Evolutionary conservation across 148 eudicot genomes (phyloP), one percentile per base, ranked within the genome.

Genomic region (Bassia scoparia): DNA sequence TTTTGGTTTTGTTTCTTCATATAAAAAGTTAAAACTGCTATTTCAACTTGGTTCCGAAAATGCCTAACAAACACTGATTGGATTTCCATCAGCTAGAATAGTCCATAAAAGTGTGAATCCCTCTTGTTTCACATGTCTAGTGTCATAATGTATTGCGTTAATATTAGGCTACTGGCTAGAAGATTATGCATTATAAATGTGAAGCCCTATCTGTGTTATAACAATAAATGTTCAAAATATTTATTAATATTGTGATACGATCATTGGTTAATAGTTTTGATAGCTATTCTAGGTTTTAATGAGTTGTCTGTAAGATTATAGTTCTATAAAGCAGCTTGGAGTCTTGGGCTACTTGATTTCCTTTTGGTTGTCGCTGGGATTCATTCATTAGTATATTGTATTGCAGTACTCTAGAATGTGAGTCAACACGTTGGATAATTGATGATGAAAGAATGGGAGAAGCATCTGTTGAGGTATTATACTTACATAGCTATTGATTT

Each of bases 381-480:
- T 75, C 65, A 48, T 63, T 49, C 34, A 24, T 27, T 70, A 29
- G 4, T 48, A 53, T 35, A 55, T 46, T 80, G 29, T 70, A 50
- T 69, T 86, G 89, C 87, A 95, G 99, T 85, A 79, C 74, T 92
- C 97, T 29, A 86, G 99, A 76, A 95, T 76, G 96, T 95, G 75
- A 95, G 99, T 80, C 99, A 95, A 75, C 90, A 50, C 87, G 97
- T 53, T 95, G 99, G 99, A 86, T 95, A 69, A 90, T 95, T 75
- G 99, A 90, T 74, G 99, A 90, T 68, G 99, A 95, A 77, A 88
- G 99, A 78, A 88, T 83, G 90, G 99, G 99, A 74, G 99, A 95
- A 83, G 92, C 92, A 79, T 95, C 99, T 74, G 85, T 95, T 70
- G 99, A 95, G 96, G 99, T 95, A 73, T 70, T 70, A n/a, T n/a